Evolutionary conservation across 805 yeast genomes (phyloP), one percentile per base, ranked within the genome.

Genomic region (Ogataea nitratoaversa): DNA sequence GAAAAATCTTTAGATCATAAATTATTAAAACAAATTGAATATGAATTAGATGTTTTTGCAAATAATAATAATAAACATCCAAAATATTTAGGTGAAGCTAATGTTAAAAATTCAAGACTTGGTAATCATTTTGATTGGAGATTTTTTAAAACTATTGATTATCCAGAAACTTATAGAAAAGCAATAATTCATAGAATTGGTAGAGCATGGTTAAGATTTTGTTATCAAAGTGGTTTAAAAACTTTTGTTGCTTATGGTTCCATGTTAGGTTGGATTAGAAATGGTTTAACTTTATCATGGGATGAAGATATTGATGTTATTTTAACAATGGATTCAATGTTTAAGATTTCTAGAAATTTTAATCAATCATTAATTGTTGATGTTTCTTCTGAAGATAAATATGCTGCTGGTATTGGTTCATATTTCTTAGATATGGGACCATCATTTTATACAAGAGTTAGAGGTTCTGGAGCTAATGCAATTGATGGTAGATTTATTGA

Each of bases 231-330:
- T 34, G 77, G 76, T 2, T 46, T 78, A 8, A 59, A 66, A 8
- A 68, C 83, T 4, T 79, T 83, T 85, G 63, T 79, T 7, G 83
- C 83, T 1, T 85, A 80, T 54, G 88, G 88, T 2, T 64, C 83
- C 1, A 62, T 80, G 46, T 65, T 79, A 30, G 78, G 82, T 9
- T 79, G 84, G 76, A 65, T 76, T 47, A 78, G 84, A 74, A 78
- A 78, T 52, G 85, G 86, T 0, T 47, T 74, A 39, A 62, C 67
- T 6, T 69, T 81, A 56, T 83, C 84, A 1, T 81, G 85, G 84
- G 88, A 81, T 54, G 67, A 70, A 40, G 88, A 81, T 55, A 61
- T 76, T 37, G 88, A 81, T 60, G 78, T 80, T 19, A 83, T 80
- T 48, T 70, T 80, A 66, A 76, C 86, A 1, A 63, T 74, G 42